Evolutionary conservation across 495 filamentous ascomycete species (phyloP), one percentile per base, ranked within the genome.

Genomic region (Penicillium subrubescens): DNA sequence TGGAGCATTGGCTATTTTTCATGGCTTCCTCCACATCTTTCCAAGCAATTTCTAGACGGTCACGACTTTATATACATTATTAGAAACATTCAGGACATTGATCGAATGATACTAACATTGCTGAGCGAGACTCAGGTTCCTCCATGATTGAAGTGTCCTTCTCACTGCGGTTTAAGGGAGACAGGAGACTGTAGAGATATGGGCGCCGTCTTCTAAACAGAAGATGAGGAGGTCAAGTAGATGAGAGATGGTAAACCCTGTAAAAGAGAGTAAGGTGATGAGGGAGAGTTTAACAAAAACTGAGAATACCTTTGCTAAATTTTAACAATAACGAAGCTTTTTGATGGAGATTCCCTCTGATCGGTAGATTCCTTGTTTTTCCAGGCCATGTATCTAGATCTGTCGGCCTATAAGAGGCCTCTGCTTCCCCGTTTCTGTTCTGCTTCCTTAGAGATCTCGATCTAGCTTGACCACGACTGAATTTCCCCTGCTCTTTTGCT

Each of bases 1-100:
- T 14, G 73, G 67, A 19, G 51, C 14, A 10, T 54, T 34, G n/a
- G 51, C 51, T 12, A 54, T 54, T 17, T 17, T 34, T 54, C 15
- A 34, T 29, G 29, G 27, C 51, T 5, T 29, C 51, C n/a, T 34
- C 51, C 14, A 54, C 51, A 34, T 54, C 51, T 8, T 12, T 17
- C 51, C 51, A 54, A 8, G 51, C 51, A 5, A 33, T 8, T 33
- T 54, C 51, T 5, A 54, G 51, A 19, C 51, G 51, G 0, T 54
- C 51, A 34, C n/a, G 15, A 25, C 44, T 48, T 48, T 8, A 19
- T 23, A 23, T 25, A 48, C 44, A 2, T 23, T 5, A n/a, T 48
- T 48, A 48, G 44, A 48, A 25, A 48, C 10, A 48, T 1, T 5
- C 7, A 11, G 12, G 10, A 3, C 21, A 23, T 14, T 12, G 21